phyloP scores from a whole-genome alignment of 345 rosid genomes.

The Brassica cretica region DNA sequence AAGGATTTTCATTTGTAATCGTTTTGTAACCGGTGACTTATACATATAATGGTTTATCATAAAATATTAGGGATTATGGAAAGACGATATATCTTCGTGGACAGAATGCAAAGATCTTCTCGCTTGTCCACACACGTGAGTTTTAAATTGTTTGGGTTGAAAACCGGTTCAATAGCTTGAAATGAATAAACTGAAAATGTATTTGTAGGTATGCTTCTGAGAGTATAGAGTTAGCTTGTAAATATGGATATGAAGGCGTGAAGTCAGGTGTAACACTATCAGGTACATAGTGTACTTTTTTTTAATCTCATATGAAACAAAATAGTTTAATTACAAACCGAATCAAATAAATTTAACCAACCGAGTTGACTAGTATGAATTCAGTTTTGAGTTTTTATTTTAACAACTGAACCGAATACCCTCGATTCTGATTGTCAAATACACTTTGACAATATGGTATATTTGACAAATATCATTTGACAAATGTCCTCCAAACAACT shows the following conservation, averaged over 20 bases:
- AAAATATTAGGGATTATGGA: conserved; percentile 69
- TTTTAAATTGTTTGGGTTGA: not conserved
- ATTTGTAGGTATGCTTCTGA: conserved; percentile 66
- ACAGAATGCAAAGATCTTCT: conserved; percentile 65
- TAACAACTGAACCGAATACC: not conserved
- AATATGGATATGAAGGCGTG: conserved; percentile 85
- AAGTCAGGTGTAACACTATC: conserved; percentile 66
- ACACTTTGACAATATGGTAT: not conserved
- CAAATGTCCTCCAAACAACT: not conserved
- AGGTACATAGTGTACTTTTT: conserved; percentile 43
- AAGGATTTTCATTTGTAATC: not conserved
- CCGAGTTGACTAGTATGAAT: not conserved
- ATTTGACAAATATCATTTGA: not conserved
- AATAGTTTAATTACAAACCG: not conserved
- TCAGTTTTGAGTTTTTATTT: not conserved
- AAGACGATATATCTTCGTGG: conserved; percentile 72
- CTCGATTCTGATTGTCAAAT: not conserved
- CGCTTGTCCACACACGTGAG: conserved; percentile 72
- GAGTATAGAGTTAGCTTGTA: conserved; percentile 86
- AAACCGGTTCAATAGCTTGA: not conserved
- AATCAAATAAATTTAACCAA: not conserved
- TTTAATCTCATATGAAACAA: not conserved
- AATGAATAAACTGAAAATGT: not conserved
- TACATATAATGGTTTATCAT: not conserved
- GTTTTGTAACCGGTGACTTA: not conserved